These are phyloP conservation scores for Aspergillus sergii DNA, from an alignment of 2,329 filamentous ascomycete genomes.

Conservation along the genomic window DNA sequence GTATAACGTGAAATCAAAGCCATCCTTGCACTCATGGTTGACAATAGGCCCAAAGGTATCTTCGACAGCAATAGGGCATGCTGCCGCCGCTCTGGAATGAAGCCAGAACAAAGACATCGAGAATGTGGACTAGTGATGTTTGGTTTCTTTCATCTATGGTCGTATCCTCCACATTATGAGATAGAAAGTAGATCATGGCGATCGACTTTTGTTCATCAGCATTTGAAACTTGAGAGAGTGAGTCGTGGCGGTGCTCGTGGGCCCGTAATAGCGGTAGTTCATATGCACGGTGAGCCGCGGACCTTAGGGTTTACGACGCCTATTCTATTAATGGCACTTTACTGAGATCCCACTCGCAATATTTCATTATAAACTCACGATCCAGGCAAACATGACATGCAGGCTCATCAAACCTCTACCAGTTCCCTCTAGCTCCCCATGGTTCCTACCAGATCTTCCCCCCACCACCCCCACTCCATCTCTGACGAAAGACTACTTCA, in stretches of 20 bases:
- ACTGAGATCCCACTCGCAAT: not conserved
- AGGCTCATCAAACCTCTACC: not conserved
- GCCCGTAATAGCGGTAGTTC: not conserved
- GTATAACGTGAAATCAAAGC: not conserved
- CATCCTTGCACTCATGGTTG: not conserved
- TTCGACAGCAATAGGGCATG: not conserved
- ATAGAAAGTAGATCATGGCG: not conserved
- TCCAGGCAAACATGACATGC: not conserved
- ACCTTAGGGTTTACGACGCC: not conserved
- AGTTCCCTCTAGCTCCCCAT: not conserved
- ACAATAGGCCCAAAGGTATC: not conserved
- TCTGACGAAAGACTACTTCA: not conserved
- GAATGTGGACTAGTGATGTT: not conserved
- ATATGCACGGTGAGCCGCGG: not conserved
- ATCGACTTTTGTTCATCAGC: not conserved
- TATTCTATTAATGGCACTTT: not conserved
- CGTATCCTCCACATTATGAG: not conserved
- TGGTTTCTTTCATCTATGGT: not conserved
- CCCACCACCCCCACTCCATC: not conserved
- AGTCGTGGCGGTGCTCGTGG: not conserved
- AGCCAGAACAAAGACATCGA: not conserved
- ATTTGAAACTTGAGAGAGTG: not conserved
- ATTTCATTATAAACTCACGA: not conserved
- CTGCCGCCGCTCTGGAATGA: not conserved
- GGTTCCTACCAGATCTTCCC: not conserved